phyloP scores from a whole-genome alignment of 2,329 filamentous ascomycete species.

The Penicillium nordicum region DNA sequence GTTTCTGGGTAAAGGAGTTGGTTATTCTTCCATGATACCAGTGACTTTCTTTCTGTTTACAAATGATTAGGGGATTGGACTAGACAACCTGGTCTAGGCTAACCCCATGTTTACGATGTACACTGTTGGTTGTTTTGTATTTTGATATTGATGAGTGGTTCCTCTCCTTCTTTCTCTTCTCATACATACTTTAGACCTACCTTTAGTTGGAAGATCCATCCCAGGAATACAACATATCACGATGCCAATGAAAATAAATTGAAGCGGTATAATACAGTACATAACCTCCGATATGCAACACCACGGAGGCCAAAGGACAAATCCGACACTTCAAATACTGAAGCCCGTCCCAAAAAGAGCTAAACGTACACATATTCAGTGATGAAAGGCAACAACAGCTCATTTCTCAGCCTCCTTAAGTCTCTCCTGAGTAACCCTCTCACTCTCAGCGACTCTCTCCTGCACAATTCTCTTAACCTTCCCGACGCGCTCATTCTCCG shows the following conservation, averaged over 20 bases:
- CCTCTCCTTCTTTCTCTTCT: constrained; percentile 2
- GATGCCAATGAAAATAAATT: constrained; percentile 9
- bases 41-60: constrained; percentile 23
- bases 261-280: constrained; percentile 25
- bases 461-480: constrained; percentile 27
- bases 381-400: background rate
- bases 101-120: constrained; percentile 10
- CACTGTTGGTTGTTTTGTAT: constrained; percentile 7
- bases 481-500: constrained; percentile 20
- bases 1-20: constrained; percentile 26
- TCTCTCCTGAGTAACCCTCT: background rate
- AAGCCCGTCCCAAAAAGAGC: background rate
- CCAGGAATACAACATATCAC: background rate
- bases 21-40: constrained; percentile 27
- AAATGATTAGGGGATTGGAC: constrained; percentile 12
- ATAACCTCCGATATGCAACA: constrained; percentile 19
- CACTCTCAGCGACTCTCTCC: constrained; percentile 18
- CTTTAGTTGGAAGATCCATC: background rate
- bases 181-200: constrained; percentile 16
- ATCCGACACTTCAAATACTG: background rate
- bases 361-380: background rate
- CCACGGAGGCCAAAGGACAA: constrained; percentile 2
- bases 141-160: background rate
- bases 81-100: constrained; percentile 6
- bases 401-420: background rate